Percentiles rank a stretch among this genome's conserved stretches.
These are phyloP conservation scores for Raddia guianensis DNA, from an alignment of 176 grass and related monocot species.

Conservation along the genomic window DNA sequence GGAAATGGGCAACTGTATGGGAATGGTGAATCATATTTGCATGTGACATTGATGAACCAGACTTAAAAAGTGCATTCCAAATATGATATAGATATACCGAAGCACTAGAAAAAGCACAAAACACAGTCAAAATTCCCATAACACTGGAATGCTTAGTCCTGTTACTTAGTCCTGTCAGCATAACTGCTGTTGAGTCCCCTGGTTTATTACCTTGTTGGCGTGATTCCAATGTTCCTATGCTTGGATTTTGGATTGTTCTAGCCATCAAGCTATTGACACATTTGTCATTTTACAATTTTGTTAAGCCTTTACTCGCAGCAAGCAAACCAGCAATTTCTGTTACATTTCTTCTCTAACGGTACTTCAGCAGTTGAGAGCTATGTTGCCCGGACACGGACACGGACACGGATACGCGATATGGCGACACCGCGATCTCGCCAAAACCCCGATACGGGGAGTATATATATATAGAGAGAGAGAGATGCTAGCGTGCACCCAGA, in stretches of 20 bases:
- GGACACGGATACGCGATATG: too few relatives aligned
- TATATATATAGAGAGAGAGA: too few relatives aligned
- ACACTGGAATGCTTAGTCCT: neutral
- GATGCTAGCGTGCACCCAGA: too few relatives aligned
- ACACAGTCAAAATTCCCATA: neutral
- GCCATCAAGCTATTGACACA: neutral
- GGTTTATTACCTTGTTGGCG: constrained; percentile 10
- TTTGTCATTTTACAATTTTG: neutral
- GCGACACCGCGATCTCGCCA: too few relatives aligned
- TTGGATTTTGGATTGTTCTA: neutral
- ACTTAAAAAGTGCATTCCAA: neutral
- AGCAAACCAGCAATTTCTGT: constrained; percentile 1
- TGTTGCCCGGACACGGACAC: too few relatives aligned
- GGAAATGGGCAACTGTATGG: neutral
- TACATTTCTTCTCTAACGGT: neutral
- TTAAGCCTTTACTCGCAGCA: neutral
- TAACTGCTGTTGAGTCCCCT: neutral
- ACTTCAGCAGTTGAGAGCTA: neutral
- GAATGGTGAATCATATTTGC: neutral
- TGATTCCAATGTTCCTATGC: neutral
- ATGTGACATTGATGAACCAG: neutral
- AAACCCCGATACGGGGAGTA: too few relatives aligned
- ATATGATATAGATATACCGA: neutral
- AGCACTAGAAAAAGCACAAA: neutral
- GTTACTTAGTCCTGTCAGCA: neutral